These are phyloP conservation scores for Candida krabiensis DNA, from an alignment of 805 yeast genomes.

Conservation along the genomic window DNA sequence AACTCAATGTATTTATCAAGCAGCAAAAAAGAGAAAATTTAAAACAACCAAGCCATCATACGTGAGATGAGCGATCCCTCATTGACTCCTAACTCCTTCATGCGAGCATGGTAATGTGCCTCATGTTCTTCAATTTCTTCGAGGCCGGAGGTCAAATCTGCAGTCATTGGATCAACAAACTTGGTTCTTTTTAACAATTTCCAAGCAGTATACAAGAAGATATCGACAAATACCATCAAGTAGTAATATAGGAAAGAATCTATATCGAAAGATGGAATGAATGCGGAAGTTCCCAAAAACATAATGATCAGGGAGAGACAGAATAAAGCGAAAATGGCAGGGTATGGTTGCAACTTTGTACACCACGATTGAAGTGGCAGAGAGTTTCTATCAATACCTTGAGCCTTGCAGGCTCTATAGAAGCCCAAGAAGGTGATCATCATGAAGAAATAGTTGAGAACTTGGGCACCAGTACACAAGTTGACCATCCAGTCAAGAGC, in stretches of 20 bases:
- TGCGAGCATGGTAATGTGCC: slow-evolving; percentile 26
- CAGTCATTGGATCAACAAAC: slow-evolving; percentile 41
- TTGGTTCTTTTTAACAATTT: slow-evolving; percentile 41
- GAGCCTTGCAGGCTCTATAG: slow-evolving; percentile 59
- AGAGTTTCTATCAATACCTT: slow-evolving; percentile 45
- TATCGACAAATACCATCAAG: slow-evolving; percentile 42
- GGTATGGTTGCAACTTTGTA: slow-evolving; percentile 39
- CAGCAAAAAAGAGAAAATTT: too few relatives aligned
- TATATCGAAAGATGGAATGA: slow-evolving; percentile 38
- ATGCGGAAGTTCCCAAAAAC: slow-evolving; percentile 41
- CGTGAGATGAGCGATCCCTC: slow-evolving; percentile 2
- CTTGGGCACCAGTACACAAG: slow-evolving; percentile 31
- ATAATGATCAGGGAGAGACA: slow-evolving; percentile 36
- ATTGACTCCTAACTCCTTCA: slow-evolving; percentile 1
- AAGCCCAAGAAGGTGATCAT: slow-evolving; percentile 59
- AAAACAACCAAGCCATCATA: slow-evolving; percentile 11
- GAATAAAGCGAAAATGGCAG: slow-evolving; percentile 29
- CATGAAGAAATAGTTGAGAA: slow-evolving; percentile 31
- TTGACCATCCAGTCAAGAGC: slow-evolving; percentile 34
- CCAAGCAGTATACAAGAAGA: slow-evolving; percentile 35
- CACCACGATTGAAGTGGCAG: slow-evolving; percentile 52
- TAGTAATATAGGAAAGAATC: slow-evolving; percentile 45
- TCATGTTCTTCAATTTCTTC: slow-evolving; percentile 53
- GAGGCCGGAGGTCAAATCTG: slow-evolving; percentile 45
- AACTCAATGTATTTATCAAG: neutral